Evolutionary conservation across 805 yeast genomes (phyloP).

Genomic region (Helenozyma rhizophorensis): DNA sequence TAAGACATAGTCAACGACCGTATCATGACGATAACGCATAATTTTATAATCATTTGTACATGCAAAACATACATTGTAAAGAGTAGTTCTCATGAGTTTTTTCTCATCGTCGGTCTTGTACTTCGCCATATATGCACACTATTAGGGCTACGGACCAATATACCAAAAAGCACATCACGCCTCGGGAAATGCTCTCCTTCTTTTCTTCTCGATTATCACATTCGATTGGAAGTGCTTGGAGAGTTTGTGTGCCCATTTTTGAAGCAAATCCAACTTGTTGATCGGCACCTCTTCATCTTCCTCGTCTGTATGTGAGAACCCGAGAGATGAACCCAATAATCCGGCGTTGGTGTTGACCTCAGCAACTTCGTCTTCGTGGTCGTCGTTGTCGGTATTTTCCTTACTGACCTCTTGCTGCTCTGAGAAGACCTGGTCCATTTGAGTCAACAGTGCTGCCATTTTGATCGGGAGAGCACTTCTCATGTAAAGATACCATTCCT

Average conservation of each 20-base stretch:
- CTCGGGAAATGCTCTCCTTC: no score
- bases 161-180: no score
- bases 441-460: slow-evolving; percentile 23
- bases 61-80: slow-evolving; percentile 9
- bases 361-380: not conserved
- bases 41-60: slow-evolving; percentile 21
- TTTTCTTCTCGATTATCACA: no score
- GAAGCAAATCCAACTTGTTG: slow-evolving; percentile 6
- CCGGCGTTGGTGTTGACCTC: slow-evolving; percentile 8
- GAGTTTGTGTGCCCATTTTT: slow-evolving; percentile 9
- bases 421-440: slow-evolving; percentile 9
- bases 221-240: slow-evolving; percentile 1
- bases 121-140: no score
- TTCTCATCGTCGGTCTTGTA: no score
- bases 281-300: slow-evolving; percentile 15
- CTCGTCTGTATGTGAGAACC: slow-evolving; percentile 1
- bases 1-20: slow-evolving; percentile 31
- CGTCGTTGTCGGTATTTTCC: not conserved
- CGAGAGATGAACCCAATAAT: slow-evolving; percentile 7
- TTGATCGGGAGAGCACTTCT: slow-evolving; percentile 25
- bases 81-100: not conserved
- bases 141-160: no score
- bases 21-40: slow-evolving; percentile 50
- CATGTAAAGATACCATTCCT: slow-evolving; percentile 19
- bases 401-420: slow-evolving; percentile 11